Conservation (phyloP, 2,329 filamentous ascomycete genomes). For the Trichophyton schoenleinii region DNA sequence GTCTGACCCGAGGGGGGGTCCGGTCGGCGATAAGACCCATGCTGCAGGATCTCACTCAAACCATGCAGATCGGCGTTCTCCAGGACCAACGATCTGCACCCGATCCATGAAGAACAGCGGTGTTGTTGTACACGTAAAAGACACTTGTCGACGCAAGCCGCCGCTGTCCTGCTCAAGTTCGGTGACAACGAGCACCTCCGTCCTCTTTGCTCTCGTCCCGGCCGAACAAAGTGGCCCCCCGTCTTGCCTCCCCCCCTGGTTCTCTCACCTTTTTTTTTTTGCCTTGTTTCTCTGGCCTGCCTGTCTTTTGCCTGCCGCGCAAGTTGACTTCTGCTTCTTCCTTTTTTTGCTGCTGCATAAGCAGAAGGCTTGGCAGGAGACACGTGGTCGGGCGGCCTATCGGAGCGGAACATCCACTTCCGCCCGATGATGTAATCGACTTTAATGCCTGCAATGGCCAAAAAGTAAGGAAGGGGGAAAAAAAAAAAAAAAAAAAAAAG, state of each 20-base stretch:
- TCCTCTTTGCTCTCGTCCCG: no score
- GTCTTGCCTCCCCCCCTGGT: no score
- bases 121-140: not conserved
- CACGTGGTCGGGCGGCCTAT: not conserved
- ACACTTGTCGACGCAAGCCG: no score
- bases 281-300: no score
- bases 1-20: not conserved
- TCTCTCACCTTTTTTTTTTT: no score
- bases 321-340: no score
- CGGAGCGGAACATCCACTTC: not conserved
- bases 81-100: not conserved
- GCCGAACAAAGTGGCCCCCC: no score
- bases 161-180: no score
- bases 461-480: not conserved
- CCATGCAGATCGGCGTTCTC: slow-evolving; percentile 1
- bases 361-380: not conserved
- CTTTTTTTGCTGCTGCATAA: not conserved
- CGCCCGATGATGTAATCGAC: not conserved
- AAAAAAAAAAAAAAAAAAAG: not conserved
- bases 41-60: not conserved
- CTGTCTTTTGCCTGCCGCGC: no score
- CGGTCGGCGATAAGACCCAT: not conserved
- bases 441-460: not conserved
- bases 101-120: not conserved
- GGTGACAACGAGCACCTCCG: no score